Evolutionary conservation across 441 rosid genomes (phyloP).

Genomic region (Erodium texanum): DNA sequence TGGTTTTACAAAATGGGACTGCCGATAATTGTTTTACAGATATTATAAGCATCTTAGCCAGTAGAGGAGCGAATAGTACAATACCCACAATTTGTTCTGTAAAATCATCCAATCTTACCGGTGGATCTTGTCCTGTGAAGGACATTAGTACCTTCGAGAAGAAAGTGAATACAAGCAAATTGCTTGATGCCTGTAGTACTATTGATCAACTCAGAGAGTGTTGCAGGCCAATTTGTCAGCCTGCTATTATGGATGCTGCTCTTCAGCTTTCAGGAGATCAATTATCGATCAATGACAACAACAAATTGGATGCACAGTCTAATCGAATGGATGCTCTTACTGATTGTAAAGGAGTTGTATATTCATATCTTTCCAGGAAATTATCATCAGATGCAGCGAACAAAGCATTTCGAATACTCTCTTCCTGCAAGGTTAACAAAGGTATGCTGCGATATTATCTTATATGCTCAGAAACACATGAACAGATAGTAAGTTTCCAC

Average conservation of each 20-base stretch:
- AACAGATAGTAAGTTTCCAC: too few relatives aligned
- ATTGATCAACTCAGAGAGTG: slow-evolving; percentile 91
- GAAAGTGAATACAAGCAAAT: slow-evolving; percentile 63
- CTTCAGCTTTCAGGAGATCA: slow-evolving; percentile 62
- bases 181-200: slow-evolving; percentile 70
- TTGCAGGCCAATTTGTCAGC: slow-evolving; percentile 80
- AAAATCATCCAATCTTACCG: slow-evolving; percentile 72
- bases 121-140: slow-evolving; percentile 75
- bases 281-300: slow-evolving; percentile 34
- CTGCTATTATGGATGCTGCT: slow-evolving; percentile 79
- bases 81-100: slow-evolving; percentile 75
- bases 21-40: slow-evolving; percentile 96
- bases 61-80: slow-evolving; percentile 76
- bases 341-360: slow-evolving; percentile 83
- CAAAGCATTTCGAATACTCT: slow-evolving; percentile 65
- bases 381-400: slow-evolving; percentile 61
- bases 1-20: slow-evolving; percentile 56
- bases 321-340: slow-evolving; percentile 40
- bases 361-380: slow-evolving; percentile 70
- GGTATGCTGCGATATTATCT: slow-evolving; percentile 33
- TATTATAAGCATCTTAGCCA: slow-evolving; percentile 71
- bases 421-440: slow-evolving; percentile 92
- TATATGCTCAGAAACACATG: slow-evolving; percentile 7
- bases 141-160: slow-evolving; percentile 62
- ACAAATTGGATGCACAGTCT: slow-evolving; percentile 35